Base-by-base conservation (phyloP, 495 filamentous ascomycete genomes). In the Letharia columbiana region DNA sequence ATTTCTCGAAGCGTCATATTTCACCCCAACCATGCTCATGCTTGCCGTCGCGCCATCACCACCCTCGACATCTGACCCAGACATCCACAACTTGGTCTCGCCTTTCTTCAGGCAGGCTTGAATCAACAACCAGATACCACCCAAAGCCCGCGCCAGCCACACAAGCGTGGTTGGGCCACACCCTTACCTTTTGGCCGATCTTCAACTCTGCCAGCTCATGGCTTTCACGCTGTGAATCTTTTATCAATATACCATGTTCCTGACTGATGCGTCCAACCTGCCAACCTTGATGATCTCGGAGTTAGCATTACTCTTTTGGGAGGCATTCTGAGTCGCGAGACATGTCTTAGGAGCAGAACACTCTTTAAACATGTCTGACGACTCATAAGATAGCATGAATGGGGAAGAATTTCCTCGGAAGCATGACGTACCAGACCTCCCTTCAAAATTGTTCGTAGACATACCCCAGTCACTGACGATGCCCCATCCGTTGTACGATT, bases 81-180 rank as follows among this genome's bases (percentile, higher is more conserved):
- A 91, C 82, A 78, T 90, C 89, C 49, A 89, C 78, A 64, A 91
- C 77, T 69, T 83, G 83, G 47, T 87, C 81, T 61, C 82, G 77
- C 67, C 78, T 76, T 13, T 72, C 74, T 47, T 81, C 76, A 18
- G 71, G 62, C 50, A 68, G 61, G 13, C 67, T 70, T 37, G 83
- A 85, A 75, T 95, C 89, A 7, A 95, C 85, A 35, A 96, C 77
- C 42, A 91, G 76, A 74, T 92, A 96, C 77, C 83, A 92, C 10
- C 83, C 86, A 73, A 86, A 88, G 3, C 84, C 84, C 0, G 86
- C 86, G 1, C 89, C 87, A 7, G 90, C 84, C 61, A 94, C 87
- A 71, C 92, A 96, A 49, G 89, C 83, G 75, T 96, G 92, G 71
- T 95, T 95, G 1, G 91, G 91, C 82, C 86, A 93, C 15, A 96